phyloP scores from a whole-genome alignment of 1,139 yeast genomes.

The Hyphopichia buzzinii region DNA sequence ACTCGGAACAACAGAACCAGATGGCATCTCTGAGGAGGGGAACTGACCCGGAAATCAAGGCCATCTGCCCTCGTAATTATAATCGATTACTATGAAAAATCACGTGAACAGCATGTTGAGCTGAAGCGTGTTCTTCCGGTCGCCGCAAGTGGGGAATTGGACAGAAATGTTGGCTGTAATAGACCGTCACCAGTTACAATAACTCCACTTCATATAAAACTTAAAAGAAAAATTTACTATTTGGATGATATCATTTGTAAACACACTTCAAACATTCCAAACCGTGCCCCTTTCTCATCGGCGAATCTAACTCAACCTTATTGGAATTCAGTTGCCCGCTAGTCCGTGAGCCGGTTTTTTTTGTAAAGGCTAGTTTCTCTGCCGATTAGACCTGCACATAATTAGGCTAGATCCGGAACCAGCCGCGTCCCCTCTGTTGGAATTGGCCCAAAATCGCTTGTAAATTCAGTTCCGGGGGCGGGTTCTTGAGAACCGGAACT shows the following conservation, averaged over 20 bases:
- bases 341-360: constrained; percentile 2
- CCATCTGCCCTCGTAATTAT: neutral
- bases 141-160: neutral
- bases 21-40: neutral
- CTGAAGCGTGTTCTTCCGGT: neutral
- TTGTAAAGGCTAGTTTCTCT: neutral
- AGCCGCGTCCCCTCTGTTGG: neutral
- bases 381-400: neutral
- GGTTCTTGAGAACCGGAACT: too few relatives aligned
- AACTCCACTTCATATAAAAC: too few relatives aligned
- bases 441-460: neutral
- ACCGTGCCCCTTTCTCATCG: too few relatives aligned
- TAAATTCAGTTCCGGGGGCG: too few relatives aligned
- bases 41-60: neutral
- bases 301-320: too few relatives aligned
- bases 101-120: too few relatives aligned
- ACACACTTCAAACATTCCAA: too few relatives aligned
- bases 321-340: too few relatives aligned
- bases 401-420: neutral
- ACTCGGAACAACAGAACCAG: neutral
- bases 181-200: neutral
- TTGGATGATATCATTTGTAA: too few relatives aligned
- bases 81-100: neutral
- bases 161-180: too few relatives aligned
- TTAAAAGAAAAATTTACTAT: too few relatives aligned